Percentiles rank a stretch among this genome's conserved stretches.
These are phyloP conservation scores for Pharnaceum exiguum DNA, from an alignment of 148 eudicot genomes.

Conservation along the genomic window DNA sequence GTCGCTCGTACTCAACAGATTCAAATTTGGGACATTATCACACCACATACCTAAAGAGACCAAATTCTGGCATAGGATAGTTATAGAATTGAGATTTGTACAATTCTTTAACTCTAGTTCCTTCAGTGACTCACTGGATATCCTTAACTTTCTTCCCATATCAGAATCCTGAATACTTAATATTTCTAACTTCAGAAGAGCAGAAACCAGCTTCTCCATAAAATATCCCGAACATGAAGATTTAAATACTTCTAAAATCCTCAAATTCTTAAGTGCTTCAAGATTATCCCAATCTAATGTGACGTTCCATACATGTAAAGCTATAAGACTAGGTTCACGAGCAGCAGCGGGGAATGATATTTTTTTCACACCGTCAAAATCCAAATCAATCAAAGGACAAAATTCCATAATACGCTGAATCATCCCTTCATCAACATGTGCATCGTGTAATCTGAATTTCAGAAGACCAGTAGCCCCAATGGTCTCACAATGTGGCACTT, in stretches of 20 bases:
- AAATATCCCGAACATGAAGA: background rate
- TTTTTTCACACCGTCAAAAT: background rate
- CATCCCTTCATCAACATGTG: background rate
- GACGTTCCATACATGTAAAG: too few relatives aligned
- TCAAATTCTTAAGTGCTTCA: background rate
- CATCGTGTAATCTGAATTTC: background rate
- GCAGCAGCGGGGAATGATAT: background rate
- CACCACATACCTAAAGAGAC: background rate
- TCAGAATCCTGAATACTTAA: background rate
- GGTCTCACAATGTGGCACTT: background rate
- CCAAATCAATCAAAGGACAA: background rate
- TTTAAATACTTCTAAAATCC: background rate
- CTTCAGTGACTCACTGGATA: background rate
- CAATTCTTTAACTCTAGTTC: background rate
- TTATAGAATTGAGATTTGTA: background rate
- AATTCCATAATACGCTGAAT: background rate
- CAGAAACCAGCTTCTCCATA: conserved; percentile 5
- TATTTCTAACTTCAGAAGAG: background rate
- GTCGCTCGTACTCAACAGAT: too few relatives aligned
- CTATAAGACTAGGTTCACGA: too few relatives aligned
- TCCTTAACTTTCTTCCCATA: background rate
- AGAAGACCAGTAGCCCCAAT: background rate
- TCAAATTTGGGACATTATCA: too few relatives aligned
- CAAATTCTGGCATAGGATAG: conserved; percentile 1
- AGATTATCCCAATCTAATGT: too few relatives aligned